These are phyloP conservation scores for Kodamaea sagamina DNA, from an alignment of 805 yeast species.

Conservation along the genomic window DNA sequence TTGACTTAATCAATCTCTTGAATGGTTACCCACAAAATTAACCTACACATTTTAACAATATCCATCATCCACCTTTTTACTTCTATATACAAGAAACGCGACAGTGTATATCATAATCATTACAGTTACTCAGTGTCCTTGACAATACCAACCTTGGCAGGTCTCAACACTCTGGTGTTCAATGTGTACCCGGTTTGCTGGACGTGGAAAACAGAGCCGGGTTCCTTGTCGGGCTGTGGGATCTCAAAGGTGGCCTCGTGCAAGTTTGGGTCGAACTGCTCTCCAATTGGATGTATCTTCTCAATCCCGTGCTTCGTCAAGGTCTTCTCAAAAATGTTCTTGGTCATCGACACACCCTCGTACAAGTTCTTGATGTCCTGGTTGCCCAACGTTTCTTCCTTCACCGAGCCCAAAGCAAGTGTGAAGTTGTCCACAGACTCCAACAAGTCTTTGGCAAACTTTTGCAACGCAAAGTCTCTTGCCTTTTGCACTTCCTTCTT, in stretches of 20 bases:
- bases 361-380: slow-evolving; percentile 70
- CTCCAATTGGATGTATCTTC: slow-evolving; percentile 82
- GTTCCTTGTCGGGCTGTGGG: slow-evolving; percentile 83
- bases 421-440: slow-evolving; percentile 90
- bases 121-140: slow-evolving; percentile 41
- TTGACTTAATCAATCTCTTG: no score
- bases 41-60: not conserved
- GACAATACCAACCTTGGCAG: slow-evolving; percentile 95
- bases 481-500: slow-evolving; percentile 85
- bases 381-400: slow-evolving; percentile 60
- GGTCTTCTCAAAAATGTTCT: slow-evolving; percentile 82
- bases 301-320: slow-evolving; percentile 75
- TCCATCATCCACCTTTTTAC: not conserved
- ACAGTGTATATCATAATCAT: not conserved
- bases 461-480: slow-evolving; percentile 86
- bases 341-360: slow-evolving; percentile 91
- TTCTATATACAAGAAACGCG: slow-evolving; percentile 8
- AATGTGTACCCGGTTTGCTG: slow-evolving; percentile 88
- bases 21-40: no score
- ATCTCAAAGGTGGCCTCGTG: slow-evolving; percentile 93
- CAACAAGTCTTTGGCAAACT: slow-evolving; percentile 84
- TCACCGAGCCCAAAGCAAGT: slow-evolving; percentile 76
- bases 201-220: slow-evolving; percentile 90
- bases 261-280: slow-evolving; percentile 83
- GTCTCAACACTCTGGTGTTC: slow-evolving; percentile 86